A percentile compares a stretch with the other conserved stretches of the same genome.
Evolutionary conservation across 306 rosid species (phyloP).

Genomic region (Pueraria montana): DNA sequence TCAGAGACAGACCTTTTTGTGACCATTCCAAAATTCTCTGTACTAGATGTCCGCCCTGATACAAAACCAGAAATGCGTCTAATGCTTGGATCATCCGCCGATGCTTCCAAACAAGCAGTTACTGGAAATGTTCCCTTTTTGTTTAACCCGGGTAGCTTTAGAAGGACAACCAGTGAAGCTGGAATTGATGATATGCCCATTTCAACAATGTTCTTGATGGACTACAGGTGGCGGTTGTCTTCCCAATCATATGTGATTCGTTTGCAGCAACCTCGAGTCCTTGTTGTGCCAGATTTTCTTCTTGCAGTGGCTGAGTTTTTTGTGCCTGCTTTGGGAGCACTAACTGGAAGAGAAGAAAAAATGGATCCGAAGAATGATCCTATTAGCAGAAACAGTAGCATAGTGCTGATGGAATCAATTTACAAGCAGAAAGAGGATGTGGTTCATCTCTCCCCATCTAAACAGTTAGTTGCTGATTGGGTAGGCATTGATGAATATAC

Average conservation of each 20-base stretch:
- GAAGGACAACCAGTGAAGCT: slow-evolving; percentile 59
- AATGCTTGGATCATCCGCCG: slow-evolving; percentile 94
- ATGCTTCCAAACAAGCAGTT: slow-evolving; percentile 75
- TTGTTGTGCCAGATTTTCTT: slow-evolving; percentile 97
- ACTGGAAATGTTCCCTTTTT: slow-evolving; percentile 66
- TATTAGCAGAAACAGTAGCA: slow-evolving; percentile 65
- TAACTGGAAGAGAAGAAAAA: slow-evolving; percentile 94
- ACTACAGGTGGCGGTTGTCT: slow-evolving; percentile 84
- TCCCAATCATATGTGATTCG: slow-evolving; percentile 90
- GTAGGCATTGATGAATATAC: slow-evolving; percentile 79
- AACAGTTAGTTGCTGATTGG: slow-evolving; percentile 83
- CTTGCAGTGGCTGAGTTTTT: slow-evolving; percentile 95
- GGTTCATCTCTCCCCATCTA: slow-evolving; percentile 82
- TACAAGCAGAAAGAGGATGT: slow-evolving; percentile 87
- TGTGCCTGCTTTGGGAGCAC: slow-evolving; percentile 89
- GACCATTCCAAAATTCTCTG: slow-evolving; percentile 88
- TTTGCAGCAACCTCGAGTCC: slow-evolving; percentile 95
- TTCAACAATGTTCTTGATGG: slow-evolving; percentile 94
- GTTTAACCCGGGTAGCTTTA: slow-evolving; percentile 59
- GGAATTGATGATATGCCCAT: slow-evolving; percentile 69
- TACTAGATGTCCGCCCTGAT: slow-evolving; percentile 85
- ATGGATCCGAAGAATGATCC: slow-evolving; percentile 93
- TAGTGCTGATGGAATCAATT: slow-evolving; percentile 71
- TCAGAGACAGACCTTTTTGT: slow-evolving; percentile 88
- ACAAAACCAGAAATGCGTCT: slow-evolving; percentile 98